Base-by-base conservation (phyloP, 805 yeast species). In the Starmerella bombicola region DNA sequence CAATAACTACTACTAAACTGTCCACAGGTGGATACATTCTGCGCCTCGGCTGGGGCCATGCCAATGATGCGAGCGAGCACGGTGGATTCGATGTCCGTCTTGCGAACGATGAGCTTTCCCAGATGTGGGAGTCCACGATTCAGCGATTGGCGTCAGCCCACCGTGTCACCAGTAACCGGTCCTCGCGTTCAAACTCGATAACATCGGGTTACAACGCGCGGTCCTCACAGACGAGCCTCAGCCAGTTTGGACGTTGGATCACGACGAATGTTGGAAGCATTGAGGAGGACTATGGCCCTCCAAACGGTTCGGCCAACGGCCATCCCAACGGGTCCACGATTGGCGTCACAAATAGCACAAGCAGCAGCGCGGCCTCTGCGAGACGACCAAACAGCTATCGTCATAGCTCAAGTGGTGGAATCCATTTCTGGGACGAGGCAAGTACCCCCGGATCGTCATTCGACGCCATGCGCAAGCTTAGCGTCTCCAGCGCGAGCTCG, bases 11-110 rank as follows among this genome's bases (percentile, higher is more conserved):
- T 23, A 44, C 50, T 15, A 54, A 62, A 43, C 46, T 54, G 41
- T 42, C 54, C 47, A 15, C 40, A 52, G 53, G 58, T 54, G 47
- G 45, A 5, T 55, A 56, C 38, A 24, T 50, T 15, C 41, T 62
- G 34, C 53, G 55, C 18, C 52, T 61, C 10, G 45, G 55, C 10
- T 58, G 62, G 62, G 63, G 63, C 35, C 28, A 21, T 22, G 47
- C 44, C 15, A 67, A 63, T 55, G 91, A 94, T 7, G 75, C 78
- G 38, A 77, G 75, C 53, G 96, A 86, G 49, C 76, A 81, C 22
- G 95, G 95, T 12, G 75, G 82, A 16, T 85, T 91, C 52, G 73
- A 84, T 15, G 69, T 91, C 56, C 71, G 82, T 42, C 84, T 84
- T 60, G 71, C 79, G 46, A 79, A 79, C 38, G 96, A 86, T 54